Conservation (phyloP, 140 eudicot genomes). For the Ambrosia hybrid region DNA sequence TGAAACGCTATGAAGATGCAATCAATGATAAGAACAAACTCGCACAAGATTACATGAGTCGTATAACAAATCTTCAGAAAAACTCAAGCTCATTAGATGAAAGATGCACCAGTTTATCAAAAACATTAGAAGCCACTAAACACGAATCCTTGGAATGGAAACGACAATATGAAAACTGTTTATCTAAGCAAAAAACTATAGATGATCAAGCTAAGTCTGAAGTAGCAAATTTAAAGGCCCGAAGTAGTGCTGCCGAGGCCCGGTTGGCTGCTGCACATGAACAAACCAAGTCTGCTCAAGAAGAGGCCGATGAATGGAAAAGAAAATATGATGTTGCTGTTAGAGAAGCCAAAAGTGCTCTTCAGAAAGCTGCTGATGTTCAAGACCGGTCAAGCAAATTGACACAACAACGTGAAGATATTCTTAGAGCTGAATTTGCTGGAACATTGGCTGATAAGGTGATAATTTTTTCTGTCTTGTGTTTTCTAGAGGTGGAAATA, state of each 20-base stretch:
- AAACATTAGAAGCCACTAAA: constrained; percentile 57
- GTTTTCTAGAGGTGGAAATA: neutral
- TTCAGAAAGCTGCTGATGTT: constrained; percentile 87
- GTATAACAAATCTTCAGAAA: constrained; percentile 71
- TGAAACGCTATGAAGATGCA: constrained; percentile 92
- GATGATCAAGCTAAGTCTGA: constrained; percentile 75
- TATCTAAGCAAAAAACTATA: constrained; percentile 64
- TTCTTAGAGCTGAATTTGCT: constrained; percentile 73
- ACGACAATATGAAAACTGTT: constrained; percentile 63
- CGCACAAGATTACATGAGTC: constrained; percentile 73
- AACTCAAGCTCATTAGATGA: constrained; percentile 81
- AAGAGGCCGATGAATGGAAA: constrained; percentile 96
- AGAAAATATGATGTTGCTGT: constrained; percentile 88
- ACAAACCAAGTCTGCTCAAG: constrained; percentile 85
- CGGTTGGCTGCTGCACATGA: constrained; percentile 92
- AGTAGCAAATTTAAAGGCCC: constrained; percentile 63
- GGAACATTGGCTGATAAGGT: constrained; percentile 80
- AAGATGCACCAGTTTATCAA: constrained; percentile 69
- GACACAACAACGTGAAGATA: constrained; percentile 79
- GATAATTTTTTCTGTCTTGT: neutral
- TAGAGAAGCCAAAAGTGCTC: constrained; percentile 79
- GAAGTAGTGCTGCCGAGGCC: constrained; percentile 89
- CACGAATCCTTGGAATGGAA: constrained; percentile 87
- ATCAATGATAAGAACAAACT: constrained; percentile 75
- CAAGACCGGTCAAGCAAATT: constrained; percentile 75